These are phyloP conservation scores for Penicillium crystallinum DNA, from an alignment of 495 filamentous ascomycete genomes.

Conservation along the genomic window DNA sequence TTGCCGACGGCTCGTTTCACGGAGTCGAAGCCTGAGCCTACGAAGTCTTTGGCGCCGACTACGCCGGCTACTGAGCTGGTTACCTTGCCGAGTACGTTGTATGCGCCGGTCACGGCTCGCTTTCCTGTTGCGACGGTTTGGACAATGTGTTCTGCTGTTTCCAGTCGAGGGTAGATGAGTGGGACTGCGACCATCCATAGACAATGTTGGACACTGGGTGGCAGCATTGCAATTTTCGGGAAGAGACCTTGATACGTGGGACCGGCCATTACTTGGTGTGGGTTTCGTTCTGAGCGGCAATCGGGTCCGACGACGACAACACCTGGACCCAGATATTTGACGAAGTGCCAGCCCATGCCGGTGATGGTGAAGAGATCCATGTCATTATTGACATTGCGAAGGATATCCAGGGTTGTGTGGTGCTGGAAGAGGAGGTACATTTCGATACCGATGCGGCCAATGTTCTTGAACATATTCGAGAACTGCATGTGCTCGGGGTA, in stretches of 20 bases:
- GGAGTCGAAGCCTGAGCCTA: conserved; percentile 82
- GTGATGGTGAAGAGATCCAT: conserved; percentile 94
- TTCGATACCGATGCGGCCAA: conserved; percentile 92
- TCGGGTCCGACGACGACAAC: conserved; percentile 88
- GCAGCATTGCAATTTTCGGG: conserved; percentile 89
- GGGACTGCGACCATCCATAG: conserved; percentile 93
- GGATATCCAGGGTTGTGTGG: conserved; percentile 90
- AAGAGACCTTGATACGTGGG: conserved; percentile 97
- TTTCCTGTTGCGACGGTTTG: conserved; percentile 92
- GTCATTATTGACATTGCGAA: conserved; percentile 80
- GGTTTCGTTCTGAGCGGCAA: conserved; percentile 84
- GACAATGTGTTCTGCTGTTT: conserved; percentile 82
- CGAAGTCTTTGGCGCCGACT: conserved; percentile 87
- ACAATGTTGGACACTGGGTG: conserved; percentile 89
- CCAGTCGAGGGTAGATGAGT: conserved; percentile 83
- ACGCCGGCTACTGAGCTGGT: conserved; percentile 91
- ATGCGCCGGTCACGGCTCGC: conserved; percentile 89
- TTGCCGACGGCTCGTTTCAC: conserved; percentile 97
- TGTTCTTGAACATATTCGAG: conserved; percentile 96
- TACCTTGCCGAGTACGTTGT: conserved; percentile 91
- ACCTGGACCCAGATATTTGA: conserved; percentile 91
- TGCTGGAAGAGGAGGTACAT: conserved; percentile 99
- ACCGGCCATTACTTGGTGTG: conserved; percentile 87
- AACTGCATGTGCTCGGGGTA: conserved; percentile 99
- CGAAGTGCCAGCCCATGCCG: conserved; percentile 94